Conservation (phyloP, 2,329 filamentous ascomycete genomes). For the Hirsutella thompsonii region DNA sequence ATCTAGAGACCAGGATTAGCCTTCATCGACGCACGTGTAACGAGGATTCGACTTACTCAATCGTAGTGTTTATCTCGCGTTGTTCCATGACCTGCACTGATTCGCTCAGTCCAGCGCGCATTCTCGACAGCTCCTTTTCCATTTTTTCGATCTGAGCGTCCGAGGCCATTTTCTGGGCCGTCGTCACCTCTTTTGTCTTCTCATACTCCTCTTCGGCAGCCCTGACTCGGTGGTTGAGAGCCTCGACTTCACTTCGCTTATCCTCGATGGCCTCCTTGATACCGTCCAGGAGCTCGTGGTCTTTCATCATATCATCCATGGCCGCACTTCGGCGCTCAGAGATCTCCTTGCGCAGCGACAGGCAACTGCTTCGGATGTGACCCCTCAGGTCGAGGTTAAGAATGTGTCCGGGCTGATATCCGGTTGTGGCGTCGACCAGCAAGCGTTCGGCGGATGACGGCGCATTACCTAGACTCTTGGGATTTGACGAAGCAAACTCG, state of each 20-base stretch:
- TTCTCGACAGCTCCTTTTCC: slow-evolving; percentile 94
- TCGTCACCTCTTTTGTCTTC: slow-evolving; percentile 76
- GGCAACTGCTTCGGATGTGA: slow-evolving; percentile 65
- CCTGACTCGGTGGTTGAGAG: slow-evolving; percentile 74
- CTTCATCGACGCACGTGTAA: background rate
- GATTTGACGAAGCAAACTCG: slow-evolving; percentile 58
- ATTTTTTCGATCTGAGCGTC: slow-evolving; percentile 97
- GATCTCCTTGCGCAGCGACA: slow-evolving; percentile 74
- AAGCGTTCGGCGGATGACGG: slow-evolving; percentile 52
- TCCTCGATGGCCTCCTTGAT: slow-evolving; percentile 97
- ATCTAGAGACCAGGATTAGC: slow-evolving; percentile 34
- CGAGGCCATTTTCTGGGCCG: slow-evolving; percentile 73
- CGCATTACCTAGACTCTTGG: slow-evolving; percentile 28
- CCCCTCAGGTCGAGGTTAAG: slow-evolving; percentile 82
- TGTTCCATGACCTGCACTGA: slow-evolving; percentile 88
- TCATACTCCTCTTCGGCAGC: slow-evolving; percentile 91
- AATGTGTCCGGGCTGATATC: slow-evolving; percentile 81
- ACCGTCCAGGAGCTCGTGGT: slow-evolving; percentile 83
- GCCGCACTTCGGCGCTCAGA: slow-evolving; percentile 74
- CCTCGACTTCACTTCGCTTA: slow-evolving; percentile 84
- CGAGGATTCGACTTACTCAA: slow-evolving; percentile 52
- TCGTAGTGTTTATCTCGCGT: slow-evolving; percentile 89
- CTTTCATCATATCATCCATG: slow-evolving; percentile 86
- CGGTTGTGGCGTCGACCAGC: slow-evolving; percentile 67
- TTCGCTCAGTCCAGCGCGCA: slow-evolving; percentile 73